phyloP scores from a whole-genome alignment of 805 yeast species.

The Hanseniaspora occidentalis region DNA sequence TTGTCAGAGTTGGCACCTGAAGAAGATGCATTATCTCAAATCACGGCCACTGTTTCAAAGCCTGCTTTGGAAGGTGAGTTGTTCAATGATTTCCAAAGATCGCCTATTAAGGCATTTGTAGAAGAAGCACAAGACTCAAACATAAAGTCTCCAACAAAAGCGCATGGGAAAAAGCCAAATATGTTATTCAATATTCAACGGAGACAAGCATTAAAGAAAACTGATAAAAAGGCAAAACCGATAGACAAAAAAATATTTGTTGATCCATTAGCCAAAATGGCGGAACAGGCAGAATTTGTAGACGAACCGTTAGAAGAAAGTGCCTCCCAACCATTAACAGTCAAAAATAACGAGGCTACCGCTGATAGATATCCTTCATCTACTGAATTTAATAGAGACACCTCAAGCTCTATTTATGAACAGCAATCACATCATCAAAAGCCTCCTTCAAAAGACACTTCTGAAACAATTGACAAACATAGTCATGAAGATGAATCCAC shows the following conservation, averaged over 20 bases:
- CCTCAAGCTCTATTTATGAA: neutral
- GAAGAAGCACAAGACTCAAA: conserved; percentile 8
- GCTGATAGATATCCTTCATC: too few relatives aligned
- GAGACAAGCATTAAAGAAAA: conserved; percentile 8
- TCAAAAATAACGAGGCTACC: too few relatives aligned
- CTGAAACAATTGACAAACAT: neutral
- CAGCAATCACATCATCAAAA: conserved; percentile 7
- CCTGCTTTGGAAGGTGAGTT: conserved; percentile 6
- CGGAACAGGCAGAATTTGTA: conserved; percentile 20
- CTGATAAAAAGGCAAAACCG: conserved; percentile 13
- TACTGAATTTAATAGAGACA: too few relatives aligned
- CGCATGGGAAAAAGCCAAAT: conserved; percentile 25
- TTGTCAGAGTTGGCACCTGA: conserved; percentile 19
- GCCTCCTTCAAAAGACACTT: conserved; percentile 2
- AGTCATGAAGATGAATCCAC: conserved; percentile 1
- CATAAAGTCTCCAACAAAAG: conserved; percentile 28
- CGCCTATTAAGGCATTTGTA: conserved; percentile 6
- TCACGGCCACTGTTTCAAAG: conserved; percentile 27
- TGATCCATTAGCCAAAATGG: conserved; percentile 24
- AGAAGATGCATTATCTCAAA: conserved; percentile 28
- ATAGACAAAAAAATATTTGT: conserved; percentile 13
- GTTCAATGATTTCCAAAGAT: conserved; percentile 2
- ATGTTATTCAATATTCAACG: conserved; percentile 31
- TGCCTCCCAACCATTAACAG: too few relatives aligned
- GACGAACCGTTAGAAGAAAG: conserved; percentile 16